A percentile compares a stretch with the other conserved stretches of the same genome.
These are phyloP conservation scores for Tetrastigma voinierianum DNA, from an alignment of 164 flowering plant species.

Conservation along the genomic window DNA sequence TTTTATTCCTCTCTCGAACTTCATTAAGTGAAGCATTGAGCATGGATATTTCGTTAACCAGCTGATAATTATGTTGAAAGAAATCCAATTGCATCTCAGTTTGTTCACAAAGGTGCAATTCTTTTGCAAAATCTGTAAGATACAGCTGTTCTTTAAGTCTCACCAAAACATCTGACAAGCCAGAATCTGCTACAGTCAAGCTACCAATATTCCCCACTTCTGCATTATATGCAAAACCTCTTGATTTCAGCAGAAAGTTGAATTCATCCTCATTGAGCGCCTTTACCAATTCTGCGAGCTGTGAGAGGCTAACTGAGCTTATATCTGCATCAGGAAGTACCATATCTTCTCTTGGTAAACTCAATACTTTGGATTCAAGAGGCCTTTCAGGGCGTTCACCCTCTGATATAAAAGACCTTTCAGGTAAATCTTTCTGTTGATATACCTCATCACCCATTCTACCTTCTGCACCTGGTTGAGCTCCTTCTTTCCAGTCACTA, in stretches of 20 bases:
- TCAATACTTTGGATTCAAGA: slow-evolving; percentile 13
- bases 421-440: slow-evolving; percentile 10
- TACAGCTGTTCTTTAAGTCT: slow-evolving; percentile 58
- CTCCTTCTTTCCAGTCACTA: slow-evolving; percentile 1
- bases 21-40: slow-evolving; percentile 45
- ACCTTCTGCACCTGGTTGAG: slow-evolving; percentile 9
- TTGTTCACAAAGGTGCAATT: slow-evolving; percentile 64
- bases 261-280: slow-evolving; percentile 54
- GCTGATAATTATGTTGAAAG: slow-evolving; percentile 30
- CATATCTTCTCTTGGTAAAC: slow-evolving; percentile 11
- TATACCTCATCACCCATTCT: slow-evolving; percentile 15
- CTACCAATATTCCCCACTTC: slow-evolving; percentile 12
- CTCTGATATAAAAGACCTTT: slow-evolving; percentile 2
- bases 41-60: slow-evolving; percentile 43
- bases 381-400: slow-evolving; percentile 13
- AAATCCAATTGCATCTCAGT: slow-evolving; percentile 34
- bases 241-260: slow-evolving; percentile 31
- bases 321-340: slow-evolving; percentile 18
- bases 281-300: slow-evolving; percentile 41
- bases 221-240: slow-evolving; percentile 23
- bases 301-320: slow-evolving; percentile 33
- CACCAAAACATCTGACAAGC: slow-evolving; percentile 33
- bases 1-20: slow-evolving; percentile 35
- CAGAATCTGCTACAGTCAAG: slow-evolving; percentile 10
- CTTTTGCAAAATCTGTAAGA: slow-evolving; percentile 48